Evolutionary conservation across 2,329 filamentous ascomycete genomes (phyloP).

Genomic region (Fusarium cicatricum): DNA sequence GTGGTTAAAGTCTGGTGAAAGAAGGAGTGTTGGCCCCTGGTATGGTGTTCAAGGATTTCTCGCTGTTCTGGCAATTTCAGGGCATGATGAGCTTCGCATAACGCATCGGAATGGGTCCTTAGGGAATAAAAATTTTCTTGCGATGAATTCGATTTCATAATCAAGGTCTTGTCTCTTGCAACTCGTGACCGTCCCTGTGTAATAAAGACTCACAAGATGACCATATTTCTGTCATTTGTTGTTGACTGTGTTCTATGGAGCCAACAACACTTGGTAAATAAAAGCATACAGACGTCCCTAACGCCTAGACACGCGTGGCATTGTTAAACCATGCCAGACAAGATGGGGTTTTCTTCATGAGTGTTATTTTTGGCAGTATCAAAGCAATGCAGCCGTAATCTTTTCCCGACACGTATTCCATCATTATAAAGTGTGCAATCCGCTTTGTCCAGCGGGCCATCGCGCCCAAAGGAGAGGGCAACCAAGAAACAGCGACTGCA

Average conservation of each 20-base stretch:
- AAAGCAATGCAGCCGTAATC: conserved; percentile 27
- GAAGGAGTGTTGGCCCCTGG: conserved; percentile 41
- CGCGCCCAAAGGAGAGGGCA: conserved; percentile 11
- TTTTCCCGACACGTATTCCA: conserved; percentile 18
- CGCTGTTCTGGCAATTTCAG: conserved; percentile 47
- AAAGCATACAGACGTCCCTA: conserved; percentile 7
- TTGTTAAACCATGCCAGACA: conserved; percentile 5
- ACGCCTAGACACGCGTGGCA: conserved; percentile 19
- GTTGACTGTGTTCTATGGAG: neutral
- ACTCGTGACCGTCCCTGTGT: conserved; percentile 30
- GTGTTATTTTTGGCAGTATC: conserved; percentile 24
- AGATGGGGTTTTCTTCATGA: conserved; percentile 18
- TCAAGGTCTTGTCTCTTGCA: conserved; percentile 38
- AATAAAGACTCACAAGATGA: no score
- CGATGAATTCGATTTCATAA: conserved; percentile 45
- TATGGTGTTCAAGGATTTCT: conserved; percentile 52
- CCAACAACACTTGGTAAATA: neutral
- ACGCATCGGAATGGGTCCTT: conserved; percentile 50
- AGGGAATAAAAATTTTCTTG: conserved; percentile 50
- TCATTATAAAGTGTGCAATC: conserved; percentile 34
- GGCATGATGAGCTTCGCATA: conserved; percentile 49
- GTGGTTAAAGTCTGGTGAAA: conserved; percentile 32
- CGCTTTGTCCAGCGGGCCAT: conserved; percentile 22
- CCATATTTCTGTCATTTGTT: no score
- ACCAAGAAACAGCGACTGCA: conserved; percentile 8